phyloP scores from a whole-genome alignment of 2,329 filamentous ascomycete genomes.

The Aaosphaeria pasadenensis region DNA sequence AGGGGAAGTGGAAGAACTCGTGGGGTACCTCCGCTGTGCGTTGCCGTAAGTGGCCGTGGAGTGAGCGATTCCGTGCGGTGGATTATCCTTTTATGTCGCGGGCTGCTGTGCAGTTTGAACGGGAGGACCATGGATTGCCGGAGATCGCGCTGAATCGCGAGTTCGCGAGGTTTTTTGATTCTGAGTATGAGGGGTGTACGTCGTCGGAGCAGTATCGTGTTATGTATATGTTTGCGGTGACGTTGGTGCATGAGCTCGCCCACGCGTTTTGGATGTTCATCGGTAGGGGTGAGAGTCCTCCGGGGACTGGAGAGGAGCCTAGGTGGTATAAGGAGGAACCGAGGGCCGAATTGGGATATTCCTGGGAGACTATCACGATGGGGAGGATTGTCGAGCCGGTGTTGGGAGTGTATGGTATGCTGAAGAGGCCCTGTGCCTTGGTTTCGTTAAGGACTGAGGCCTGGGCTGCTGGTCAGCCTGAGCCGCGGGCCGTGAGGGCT shows the following conservation, averaged over 20 bases:
- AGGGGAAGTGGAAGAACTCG: neutral
- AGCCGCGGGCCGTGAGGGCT: too few relatives aligned
- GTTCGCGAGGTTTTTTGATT: constrained; percentile 11
- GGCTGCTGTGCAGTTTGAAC: neutral
- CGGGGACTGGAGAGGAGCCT: constrained; percentile 8
- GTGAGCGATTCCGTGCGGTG: constrained; percentile 1
- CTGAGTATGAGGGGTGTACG: neutral
- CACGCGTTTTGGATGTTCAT: constrained; percentile 15
- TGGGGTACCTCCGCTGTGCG: constrained; percentile 6
- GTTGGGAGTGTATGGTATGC: neutral
- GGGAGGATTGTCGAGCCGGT: constrained; percentile 2
- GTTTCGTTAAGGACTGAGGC: too few relatives aligned
- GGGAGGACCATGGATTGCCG: neutral
- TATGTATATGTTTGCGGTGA: constrained; percentile 11
- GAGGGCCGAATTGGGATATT: constrained; percentile 11
- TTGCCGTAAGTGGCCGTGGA: constrained; percentile 1
- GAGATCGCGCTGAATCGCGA: constrained; percentile 6
- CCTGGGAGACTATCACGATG: constrained; percentile 10
- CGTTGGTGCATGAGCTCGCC: constrained; percentile 16
- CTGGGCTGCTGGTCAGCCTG: too few relatives aligned
- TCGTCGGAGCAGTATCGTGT: constrained; percentile 4
- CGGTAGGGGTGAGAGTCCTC: neutral
- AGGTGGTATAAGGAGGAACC: constrained; percentile 8
- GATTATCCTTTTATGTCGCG: constrained; percentile 4
- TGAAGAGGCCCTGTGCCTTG: too few relatives aligned